A percentile compares a stretch with the other conserved stretches of the same genome.
Evolutionary conservation across 208 protist genomes (phyloP).

Genomic region (Acanthamoeba triangularis): DNA sequence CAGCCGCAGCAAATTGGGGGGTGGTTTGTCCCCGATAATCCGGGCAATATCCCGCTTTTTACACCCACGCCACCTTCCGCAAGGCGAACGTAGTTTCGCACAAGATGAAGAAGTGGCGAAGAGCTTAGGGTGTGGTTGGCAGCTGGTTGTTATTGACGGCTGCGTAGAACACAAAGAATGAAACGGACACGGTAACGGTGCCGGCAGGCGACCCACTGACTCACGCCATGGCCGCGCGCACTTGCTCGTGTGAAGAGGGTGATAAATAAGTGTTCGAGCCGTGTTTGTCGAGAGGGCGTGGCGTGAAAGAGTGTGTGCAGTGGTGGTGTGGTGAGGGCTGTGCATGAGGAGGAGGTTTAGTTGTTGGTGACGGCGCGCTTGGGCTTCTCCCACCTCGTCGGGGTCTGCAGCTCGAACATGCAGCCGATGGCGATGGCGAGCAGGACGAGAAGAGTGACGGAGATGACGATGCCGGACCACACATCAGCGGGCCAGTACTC

Average conservation of each 20-base stretch:
- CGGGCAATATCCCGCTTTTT: too few relatives aligned
- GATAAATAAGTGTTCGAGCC: background rate
- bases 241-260: background rate
- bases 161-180: background rate
- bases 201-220: background rate
- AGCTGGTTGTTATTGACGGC: background rate
- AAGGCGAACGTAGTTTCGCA: too few relatives aligned
- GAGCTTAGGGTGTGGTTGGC: too few relatives aligned
- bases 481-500: slow-evolving; percentile 45
- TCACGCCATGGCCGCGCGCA: background rate
- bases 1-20: too few relatives aligned
- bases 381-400: slow-evolving; percentile 34
- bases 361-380: background rate
- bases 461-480: slow-evolving; percentile 45
- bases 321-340: background rate
- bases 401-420: slow-evolving; percentile 44
- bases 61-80: too few relatives aligned
- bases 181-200: background rate
- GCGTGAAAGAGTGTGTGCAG: background rate
- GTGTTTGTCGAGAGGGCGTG: background rate
- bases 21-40: too few relatives aligned
- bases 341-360: background rate
- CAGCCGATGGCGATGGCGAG: slow-evolving; percentile 14
- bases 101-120: too few relatives aligned
- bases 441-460: slow-evolving; percentile 3